These are phyloP conservation scores for Xylariaceae sp. DNA, from an alignment of 2,329 filamentous ascomycete species.

Conservation along the genomic window DNA sequence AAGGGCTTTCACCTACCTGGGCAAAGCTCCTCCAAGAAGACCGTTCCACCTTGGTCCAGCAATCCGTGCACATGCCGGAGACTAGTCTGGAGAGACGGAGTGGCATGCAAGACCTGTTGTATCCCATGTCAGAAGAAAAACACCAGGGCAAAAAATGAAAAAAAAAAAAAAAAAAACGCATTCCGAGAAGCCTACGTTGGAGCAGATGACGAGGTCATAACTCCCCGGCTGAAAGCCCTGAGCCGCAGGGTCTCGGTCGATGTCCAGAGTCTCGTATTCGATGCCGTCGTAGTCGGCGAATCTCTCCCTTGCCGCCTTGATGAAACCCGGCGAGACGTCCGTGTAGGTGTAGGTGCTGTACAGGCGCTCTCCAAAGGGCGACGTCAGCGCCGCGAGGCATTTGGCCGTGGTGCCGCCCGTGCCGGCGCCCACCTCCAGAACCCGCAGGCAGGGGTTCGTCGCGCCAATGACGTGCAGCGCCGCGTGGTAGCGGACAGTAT, in stretches of 20 bases:
- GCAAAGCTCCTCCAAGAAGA: slow-evolving; percentile 22
- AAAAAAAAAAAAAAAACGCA: too few relatives aligned
- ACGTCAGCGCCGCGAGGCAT: neutral
- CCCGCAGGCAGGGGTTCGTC: neutral
- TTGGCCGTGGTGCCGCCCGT: neutral
- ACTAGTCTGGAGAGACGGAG: slow-evolving; percentile 7
- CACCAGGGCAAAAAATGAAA: too few relatives aligned
- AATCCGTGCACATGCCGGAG: slow-evolving; percentile 19
- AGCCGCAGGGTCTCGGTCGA: slow-evolving; percentile 20
- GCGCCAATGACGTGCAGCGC: neutral
- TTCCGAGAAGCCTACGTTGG: too few relatives aligned
- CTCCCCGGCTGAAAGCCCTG: slow-evolving; percentile 11
- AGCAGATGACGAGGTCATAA: slow-evolving; percentile 24
- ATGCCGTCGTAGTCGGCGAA: slow-evolving; percentile 1
- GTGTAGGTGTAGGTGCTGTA: neutral
- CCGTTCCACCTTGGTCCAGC: slow-evolving; percentile 19
- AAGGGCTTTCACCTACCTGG: too few relatives aligned
- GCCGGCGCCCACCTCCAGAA: neutral
- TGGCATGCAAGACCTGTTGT: slow-evolving; percentile 7
- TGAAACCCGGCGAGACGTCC: neutral
- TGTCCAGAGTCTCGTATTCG: slow-evolving; percentile 21
- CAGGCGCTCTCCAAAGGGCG: neutral
- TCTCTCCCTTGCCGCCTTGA: neutral
- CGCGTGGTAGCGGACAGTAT: neutral
- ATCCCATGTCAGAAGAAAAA: too few relatives aligned